A percentile compares a stretch with the other conserved stretches of the same genome.
These are phyloP conservation scores for Penicillium sp. DNA, from an alignment of 2,329 filamentous ascomycete genomes.

Conservation along the genomic window DNA sequence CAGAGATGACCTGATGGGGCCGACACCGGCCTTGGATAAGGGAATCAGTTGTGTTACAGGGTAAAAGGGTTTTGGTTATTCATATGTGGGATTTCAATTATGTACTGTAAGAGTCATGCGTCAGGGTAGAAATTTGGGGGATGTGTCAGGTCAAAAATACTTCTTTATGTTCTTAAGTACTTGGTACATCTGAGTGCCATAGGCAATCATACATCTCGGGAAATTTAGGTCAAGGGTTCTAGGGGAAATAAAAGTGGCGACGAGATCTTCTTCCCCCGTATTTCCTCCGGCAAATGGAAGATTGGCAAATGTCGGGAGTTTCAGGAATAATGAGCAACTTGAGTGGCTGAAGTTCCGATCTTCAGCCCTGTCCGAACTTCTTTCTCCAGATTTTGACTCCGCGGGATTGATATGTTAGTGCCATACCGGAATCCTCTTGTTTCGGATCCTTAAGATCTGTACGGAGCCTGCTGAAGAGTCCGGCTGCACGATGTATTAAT, in stretches of 20 bases:
- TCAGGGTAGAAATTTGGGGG: neutral
- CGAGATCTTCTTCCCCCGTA: conserved; percentile 21
- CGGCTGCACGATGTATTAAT: conserved; percentile 13
- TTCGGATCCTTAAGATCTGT: neutral
- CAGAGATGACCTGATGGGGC: conserved; percentile 5
- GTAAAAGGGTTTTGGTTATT: conserved; percentile 10
- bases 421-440: neutral
- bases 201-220: conserved; percentile 1
- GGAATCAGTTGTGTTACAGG: conserved; percentile 15
- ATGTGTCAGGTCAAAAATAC: neutral
- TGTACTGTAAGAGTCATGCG: conserved; percentile 8
- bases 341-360: conserved; percentile 22
- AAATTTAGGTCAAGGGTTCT: conserved; percentile 18
- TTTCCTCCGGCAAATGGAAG: conserved; percentile 27
- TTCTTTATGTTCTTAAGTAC: neutral
- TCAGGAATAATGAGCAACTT: conserved; percentile 28
- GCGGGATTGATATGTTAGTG: neutral
- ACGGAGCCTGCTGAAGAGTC: neutral
- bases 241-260: conserved; percentile 18
- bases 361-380: conserved; percentile 22
- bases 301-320: conserved; percentile 28
- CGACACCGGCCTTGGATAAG: conserved; percentile 28
- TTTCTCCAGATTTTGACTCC: conserved; percentile 12
- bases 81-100: conserved; percentile 9
- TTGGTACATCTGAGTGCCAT: neutral